Evolutionary conservation across 2,329 filamentous ascomycete species (phyloP).

Genomic region (Microascus cirrosus): DNA sequence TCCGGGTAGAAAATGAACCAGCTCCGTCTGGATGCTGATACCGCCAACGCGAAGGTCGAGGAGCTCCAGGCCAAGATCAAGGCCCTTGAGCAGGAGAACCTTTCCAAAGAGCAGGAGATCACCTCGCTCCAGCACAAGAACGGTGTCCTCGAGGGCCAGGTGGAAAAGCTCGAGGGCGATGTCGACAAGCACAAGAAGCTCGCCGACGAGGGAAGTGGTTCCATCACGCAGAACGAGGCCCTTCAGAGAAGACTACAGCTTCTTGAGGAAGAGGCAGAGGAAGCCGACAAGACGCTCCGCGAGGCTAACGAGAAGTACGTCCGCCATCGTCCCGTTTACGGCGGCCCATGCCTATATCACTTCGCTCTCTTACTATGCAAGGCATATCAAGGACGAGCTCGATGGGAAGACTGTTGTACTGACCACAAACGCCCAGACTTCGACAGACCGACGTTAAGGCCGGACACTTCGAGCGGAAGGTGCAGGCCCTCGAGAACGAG

Average conservation of each 20-base stretch:
- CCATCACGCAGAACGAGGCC: constrained; percentile 79
- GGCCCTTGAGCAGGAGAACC: constrained; percentile 83
- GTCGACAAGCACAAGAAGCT: constrained; percentile 83
- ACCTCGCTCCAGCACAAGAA: constrained; percentile 95
- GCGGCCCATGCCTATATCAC: neutral
- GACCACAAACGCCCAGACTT: constrained; percentile 48
- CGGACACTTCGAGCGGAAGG: constrained; percentile 98
- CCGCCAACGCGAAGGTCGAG: constrained; percentile 68
- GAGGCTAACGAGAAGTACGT: constrained; percentile 98
- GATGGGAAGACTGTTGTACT: neutral
- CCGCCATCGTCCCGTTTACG: neutral
- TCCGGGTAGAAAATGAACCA: constrained; percentile 73
- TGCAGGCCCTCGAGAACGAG: constrained; percentile 85
- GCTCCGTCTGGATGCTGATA: constrained; percentile 89
- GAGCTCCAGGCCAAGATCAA: constrained; percentile 85
- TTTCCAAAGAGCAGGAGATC: constrained; percentile 96
- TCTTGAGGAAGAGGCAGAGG: constrained; percentile 95
- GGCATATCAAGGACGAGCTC: too few relatives aligned
- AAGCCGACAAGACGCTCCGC: constrained; percentile 89
- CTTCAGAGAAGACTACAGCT: constrained; percentile 88
- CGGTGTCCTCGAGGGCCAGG: constrained; percentile 74
- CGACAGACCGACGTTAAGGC: constrained; percentile 99
- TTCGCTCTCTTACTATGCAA: neutral
- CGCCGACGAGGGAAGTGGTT: constrained; percentile 73
- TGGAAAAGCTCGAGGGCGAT: constrained; percentile 80